Percentiles rank a stretch among this genome's conserved stretches.
Conservation (phyloP, 2,329 filamentous ascomycete species). For the Parafenestella ontariensis region DNA sequence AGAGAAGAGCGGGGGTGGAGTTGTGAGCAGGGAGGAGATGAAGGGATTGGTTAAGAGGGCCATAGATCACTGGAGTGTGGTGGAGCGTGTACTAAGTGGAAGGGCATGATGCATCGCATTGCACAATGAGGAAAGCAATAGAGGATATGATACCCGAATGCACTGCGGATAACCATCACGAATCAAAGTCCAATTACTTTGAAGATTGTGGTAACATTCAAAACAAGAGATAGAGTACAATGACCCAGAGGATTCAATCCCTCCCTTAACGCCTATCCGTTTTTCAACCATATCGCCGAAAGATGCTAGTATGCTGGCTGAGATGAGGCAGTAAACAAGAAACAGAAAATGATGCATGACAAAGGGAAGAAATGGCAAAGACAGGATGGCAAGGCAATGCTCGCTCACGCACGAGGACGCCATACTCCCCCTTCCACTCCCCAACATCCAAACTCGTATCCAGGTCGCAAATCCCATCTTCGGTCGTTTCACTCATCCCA, state of each 20-base stretch:
- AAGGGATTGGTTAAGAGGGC: constrained; percentile 66
- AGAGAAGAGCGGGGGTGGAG: constrained; percentile 82
- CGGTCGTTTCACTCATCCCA: background rate
- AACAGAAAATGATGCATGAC: constrained; percentile 14
- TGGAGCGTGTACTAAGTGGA: constrained; percentile 44
- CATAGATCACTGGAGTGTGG: constrained; percentile 69
- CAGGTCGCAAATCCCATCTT: background rate
- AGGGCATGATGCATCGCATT: constrained; percentile 7
- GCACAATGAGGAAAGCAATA: background rate
- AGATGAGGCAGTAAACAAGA: constrained; percentile 18
- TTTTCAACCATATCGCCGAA: constrained; percentile 21
- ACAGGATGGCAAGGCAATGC: constrained; percentile 14
- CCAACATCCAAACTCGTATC: background rate
- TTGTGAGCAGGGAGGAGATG: constrained; percentile 70
- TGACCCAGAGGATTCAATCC: background rate
- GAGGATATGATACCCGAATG: background rate
- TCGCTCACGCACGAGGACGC: background rate
- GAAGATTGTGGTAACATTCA: background rate
- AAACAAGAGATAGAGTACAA: background rate
- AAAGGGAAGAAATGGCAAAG: constrained; percentile 35
- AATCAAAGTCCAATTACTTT: too few relatives aligned
- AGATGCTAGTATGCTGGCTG: constrained; percentile 26
- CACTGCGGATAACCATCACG: background rate
- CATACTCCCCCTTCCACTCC: background rate
- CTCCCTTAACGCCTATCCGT: constrained; percentile 16